Evolutionary conservation across 2,329 filamentous ascomycete species (phyloP).

Genomic region (Exophiala oligosperma): DNA sequence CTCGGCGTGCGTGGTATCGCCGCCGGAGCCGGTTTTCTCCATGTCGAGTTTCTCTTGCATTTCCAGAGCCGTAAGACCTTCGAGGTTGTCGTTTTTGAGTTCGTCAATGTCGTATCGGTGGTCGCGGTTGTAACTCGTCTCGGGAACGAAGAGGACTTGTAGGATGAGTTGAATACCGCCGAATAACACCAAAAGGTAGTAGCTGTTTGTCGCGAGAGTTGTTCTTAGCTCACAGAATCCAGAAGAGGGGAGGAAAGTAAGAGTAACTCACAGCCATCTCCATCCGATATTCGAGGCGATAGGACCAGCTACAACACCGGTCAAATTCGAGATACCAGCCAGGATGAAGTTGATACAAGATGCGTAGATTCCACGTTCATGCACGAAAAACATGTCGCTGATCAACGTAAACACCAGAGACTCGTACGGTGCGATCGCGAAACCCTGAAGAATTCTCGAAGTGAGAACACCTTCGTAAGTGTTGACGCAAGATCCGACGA

Average conservation of each 20-base stretch:
- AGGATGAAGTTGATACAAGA: slow-evolving; percentile 22
- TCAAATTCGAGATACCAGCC: slow-evolving; percentile 24
- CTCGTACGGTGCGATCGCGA: slow-evolving; percentile 50
- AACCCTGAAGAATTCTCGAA: slow-evolving; percentile 48
- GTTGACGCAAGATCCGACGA: slow-evolving; percentile 48
- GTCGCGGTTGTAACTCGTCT: slow-evolving; percentile 31
- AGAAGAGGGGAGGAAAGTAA: no score
- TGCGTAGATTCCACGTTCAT: slow-evolving; percentile 22
- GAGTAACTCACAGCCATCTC: slow-evolving; percentile 16
- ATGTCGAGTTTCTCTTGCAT: slow-evolving; percentile 11
- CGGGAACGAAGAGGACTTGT: slow-evolving; percentile 31
- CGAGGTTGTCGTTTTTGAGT: slow-evolving; percentile 13
- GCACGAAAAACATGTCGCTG: slow-evolving; percentile 41
- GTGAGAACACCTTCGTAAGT: slow-evolving; percentile 49
- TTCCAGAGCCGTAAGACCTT: slow-evolving; percentile 9
- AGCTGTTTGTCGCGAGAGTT: not conserved
- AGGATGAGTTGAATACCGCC: slow-evolving; percentile 28
- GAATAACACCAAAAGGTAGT: slow-evolving; percentile 30
- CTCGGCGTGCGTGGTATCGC: not conserved
- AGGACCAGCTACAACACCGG: slow-evolving; percentile 38
- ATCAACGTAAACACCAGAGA: slow-evolving; percentile 49
- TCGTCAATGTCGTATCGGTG: slow-evolving; percentile 30
- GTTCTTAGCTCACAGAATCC: no score
- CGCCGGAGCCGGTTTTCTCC: slow-evolving; percentile 1
- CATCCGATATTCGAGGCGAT: slow-evolving; percentile 25